These are phyloP conservation scores for Phaffomyces thermotolerans DNA, from an alignment of 805 yeast species.

Conservation along the genomic window DNA sequence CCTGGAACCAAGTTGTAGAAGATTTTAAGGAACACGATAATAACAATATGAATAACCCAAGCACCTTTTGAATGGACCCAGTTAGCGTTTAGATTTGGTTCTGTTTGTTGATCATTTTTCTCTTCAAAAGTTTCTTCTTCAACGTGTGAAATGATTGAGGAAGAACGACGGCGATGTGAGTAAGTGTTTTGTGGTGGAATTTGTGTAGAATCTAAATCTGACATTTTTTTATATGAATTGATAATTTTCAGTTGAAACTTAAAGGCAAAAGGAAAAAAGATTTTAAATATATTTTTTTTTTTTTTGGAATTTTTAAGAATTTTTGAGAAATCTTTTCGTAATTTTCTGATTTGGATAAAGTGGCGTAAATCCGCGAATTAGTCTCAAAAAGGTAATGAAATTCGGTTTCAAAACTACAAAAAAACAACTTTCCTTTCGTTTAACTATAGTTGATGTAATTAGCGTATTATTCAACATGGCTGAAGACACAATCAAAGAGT, in stretches of 20 bases:
- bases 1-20: conserved; percentile 76
- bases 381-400: too few relatives aligned
- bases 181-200: conserved; percentile 12
- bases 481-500: conserved; percentile 5
- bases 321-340: too few relatives aligned
- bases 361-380: too few relatives aligned
- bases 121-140: conserved; percentile 91
- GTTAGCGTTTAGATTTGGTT: conserved; percentile 86
- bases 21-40: conserved; percentile 65
- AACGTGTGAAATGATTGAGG: conserved; percentile 84
- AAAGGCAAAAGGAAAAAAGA: too few relatives aligned
- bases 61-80: conserved; percentile 98
- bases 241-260: too few relatives aligned
- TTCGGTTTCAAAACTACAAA: neutral
- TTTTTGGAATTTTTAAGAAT: too few relatives aligned
- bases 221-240: neutral
- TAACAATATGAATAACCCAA: conserved; percentile 87
- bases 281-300: too few relatives aligned
- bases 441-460: too few relatives aligned
- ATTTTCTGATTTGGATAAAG: too few relatives aligned
- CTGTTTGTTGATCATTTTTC: conserved; percentile 80
- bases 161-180: conserved; percentile 61
- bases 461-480: too few relatives aligned
- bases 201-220: conserved; percentile 8
- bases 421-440: too few relatives aligned